A percentile compares a stretch with the other conserved stretches of the same genome.
Evolutionary conservation across 345 rosid species (phyloP).

Genomic region (Hirschfeldia incana): DNA sequence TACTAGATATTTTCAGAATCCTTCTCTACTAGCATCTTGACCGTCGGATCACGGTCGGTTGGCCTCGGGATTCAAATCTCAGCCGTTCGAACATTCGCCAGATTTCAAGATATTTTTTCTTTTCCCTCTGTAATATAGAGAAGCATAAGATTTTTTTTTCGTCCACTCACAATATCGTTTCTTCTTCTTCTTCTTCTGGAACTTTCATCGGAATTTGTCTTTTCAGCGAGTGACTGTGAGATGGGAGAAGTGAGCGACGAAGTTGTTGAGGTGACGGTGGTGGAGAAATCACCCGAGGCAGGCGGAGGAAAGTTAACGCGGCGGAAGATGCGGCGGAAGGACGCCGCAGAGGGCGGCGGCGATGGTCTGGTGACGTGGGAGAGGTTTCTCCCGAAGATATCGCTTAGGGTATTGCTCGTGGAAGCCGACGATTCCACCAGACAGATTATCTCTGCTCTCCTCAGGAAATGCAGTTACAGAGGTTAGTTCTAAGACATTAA

Average conservation of each 20-base stretch:
- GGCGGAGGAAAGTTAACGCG: slow-evolving; percentile 33
- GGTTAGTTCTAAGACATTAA: slow-evolving; percentile 48
- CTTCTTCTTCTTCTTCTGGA: slow-evolving; percentile 2
- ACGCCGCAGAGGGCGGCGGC: slow-evolving; percentile 22
- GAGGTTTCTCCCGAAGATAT: slow-evolving; percentile 66
- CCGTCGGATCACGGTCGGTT: slow-evolving; percentile 43
- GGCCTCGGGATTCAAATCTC: neutral
- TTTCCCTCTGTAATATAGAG: neutral
- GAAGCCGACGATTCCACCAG: slow-evolving; percentile 97
- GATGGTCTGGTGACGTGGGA: slow-evolving; percentile 65
- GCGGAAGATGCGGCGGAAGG: slow-evolving; percentile 34
- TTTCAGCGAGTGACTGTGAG: neutral
- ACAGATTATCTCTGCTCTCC: slow-evolving; percentile 82
- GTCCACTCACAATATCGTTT: neutral
- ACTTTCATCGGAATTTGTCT: slow-evolving; percentile 12
- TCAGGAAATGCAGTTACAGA: slow-evolving; percentile 79
- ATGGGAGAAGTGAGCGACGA: slow-evolving; percentile 53
- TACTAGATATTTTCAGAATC: slow-evolving; percentile 49
- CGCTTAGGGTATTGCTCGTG: slow-evolving; percentile 71
- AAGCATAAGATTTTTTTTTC: neutral
- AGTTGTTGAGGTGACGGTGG: slow-evolving; percentile 35
- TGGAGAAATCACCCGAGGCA: slow-evolving; percentile 24
- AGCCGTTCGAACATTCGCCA: slow-evolving; percentile 41
- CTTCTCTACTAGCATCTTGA: neutral
- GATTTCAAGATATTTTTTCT: slow-evolving; percentile 48